Evolutionary conservation across 1,284 basidiomycete species (phyloP), one percentile per base, ranked within the genome.

Genomic region (Vanrija pseudolonga): DNA sequence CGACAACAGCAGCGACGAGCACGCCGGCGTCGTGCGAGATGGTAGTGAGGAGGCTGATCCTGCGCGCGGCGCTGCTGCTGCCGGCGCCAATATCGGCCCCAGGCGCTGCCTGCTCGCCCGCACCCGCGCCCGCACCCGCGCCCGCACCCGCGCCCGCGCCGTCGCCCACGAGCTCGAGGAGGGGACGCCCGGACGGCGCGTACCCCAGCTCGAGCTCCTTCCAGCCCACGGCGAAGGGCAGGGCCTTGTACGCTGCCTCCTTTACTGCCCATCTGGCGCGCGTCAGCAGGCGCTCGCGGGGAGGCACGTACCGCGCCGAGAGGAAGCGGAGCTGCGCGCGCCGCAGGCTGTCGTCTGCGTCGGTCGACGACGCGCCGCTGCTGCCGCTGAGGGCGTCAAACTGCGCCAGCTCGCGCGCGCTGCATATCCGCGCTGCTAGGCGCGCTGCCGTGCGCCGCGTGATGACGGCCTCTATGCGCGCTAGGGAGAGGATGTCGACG

Each of bases 221-320:
- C 90, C 90, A 93, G 19, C 71, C 77, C 40, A 81, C 66, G 22
- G 64, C 57, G 2, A 88, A 85, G 64, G 85, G 90, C 52, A 92
- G 67, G 0, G 92, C 89, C 72, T 96, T 95, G 79, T 92, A 94
- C 0, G 87, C 85, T 0, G 92, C 89, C 77, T 95, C 92, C 68
- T 96, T 96, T 36, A 88, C 80, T 44, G 85, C 82, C 88, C 88
- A 92, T 32, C 89, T 91, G 56, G n/a, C 45, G 22, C 59, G 48
- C 56, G 48, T 57, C 18, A 47, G 60, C 45, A 20, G n/a, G 22
- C 4, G 47, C 17, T 22, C 9, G 11, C 4, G 41, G 12, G 22
- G 28, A 9, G n/a, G 18, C 6, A 50, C 57, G 2, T 14, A 59
- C 57, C 57, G 45, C 12, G 53, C 26, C 12, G 41, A 40, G 8